A percentile compares a stretch with the other conserved stretches of the same genome.
phyloP scores from a whole-genome alignment of 164 flowering plant species.

The Pachysandra terminalis region DNA sequence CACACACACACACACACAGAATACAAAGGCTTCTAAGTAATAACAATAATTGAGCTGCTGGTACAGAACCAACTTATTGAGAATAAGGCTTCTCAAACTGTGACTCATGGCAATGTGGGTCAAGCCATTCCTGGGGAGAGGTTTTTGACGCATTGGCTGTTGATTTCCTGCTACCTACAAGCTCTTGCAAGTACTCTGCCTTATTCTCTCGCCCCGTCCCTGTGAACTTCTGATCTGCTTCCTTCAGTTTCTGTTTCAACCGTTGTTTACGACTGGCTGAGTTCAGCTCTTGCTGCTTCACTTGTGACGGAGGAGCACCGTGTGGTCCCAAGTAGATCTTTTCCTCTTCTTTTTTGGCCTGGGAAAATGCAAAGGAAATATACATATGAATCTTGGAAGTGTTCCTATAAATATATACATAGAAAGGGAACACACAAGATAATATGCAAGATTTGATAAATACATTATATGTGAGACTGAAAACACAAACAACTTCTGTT shows the following conservation, averaged over 20 bases:
- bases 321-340: slow-evolving; percentile 88
- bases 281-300: slow-evolving; percentile 58
- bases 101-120: too few species aligned
- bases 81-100: too few species aligned
- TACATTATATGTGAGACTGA: neutral
- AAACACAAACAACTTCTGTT: too few species aligned
- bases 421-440: neutral
- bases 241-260: slow-evolving; percentile 82
- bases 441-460: too few species aligned
- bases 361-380: slow-evolving; percentile 8
- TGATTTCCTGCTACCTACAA: slow-evolving; percentile 10
- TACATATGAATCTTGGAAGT: neutral
- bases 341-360: slow-evolving; percentile 55
- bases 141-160: too few species aligned
- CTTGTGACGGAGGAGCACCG: slow-evolving; percentile 75
- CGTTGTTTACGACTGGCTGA: slow-evolving; percentile 65
- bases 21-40: too few species aligned
- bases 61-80: too few species aligned
- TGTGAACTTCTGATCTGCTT: slow-evolving; percentile 62
- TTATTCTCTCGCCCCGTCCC: slow-evolving; percentile 81
- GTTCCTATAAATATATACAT: too few species aligned
- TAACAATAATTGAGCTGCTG: too few species aligned
- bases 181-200: slow-evolving; percentile 72
- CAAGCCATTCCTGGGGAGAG: too few species aligned
- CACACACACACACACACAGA: too few species aligned